These are phyloP conservation scores for Volvariella volvacea DNA, from an alignment of 1,284 basidiomycete species.

Conservation along the genomic window DNA sequence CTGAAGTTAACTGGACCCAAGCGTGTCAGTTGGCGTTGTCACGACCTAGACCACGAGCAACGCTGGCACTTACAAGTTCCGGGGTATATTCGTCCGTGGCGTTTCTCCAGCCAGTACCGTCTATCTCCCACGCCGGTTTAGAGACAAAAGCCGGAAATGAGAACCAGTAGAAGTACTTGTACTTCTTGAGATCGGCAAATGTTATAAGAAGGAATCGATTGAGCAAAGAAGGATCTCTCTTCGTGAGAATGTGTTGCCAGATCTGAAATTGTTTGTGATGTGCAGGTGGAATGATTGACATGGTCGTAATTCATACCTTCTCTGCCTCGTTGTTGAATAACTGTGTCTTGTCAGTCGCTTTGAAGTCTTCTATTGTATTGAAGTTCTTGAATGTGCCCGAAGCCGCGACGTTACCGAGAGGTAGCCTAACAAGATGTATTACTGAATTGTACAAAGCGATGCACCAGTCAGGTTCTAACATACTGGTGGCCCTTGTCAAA, in stretches of 20 bases:
- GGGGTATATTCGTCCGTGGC: constrained; percentile 31
- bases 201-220: constrained; percentile 86
- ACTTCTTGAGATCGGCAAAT: constrained; percentile 97
- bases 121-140: constrained; percentile 83
- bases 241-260: constrained; percentile 52
- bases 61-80: constrained; percentile 27
- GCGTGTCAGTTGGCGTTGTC: not conserved
- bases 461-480: constrained; percentile 11
- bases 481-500: constrained; percentile 38
- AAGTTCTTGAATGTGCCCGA: constrained; percentile 81
- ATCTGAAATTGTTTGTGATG: constrained; percentile 47
- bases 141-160: constrained; percentile 89
- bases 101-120: constrained; percentile 44
- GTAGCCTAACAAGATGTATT: constrained; percentile 12
- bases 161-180: constrained; percentile 98
- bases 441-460: not conserved
- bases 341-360: constrained; percentile 79
- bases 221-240: constrained; percentile 47
- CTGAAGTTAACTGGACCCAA: constrained; percentile 36
- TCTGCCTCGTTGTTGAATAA: constrained; percentile 70
- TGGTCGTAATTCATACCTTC: constrained; percentile 34
- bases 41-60: not conserved
- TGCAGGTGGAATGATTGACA: constrained; percentile 2
- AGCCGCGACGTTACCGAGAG: constrained; percentile 20
- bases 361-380: constrained; percentile 97